Evolutionary conservation across 495 filamentous ascomycete species (phyloP).

Genomic region (Podospora fimiseda): DNA sequence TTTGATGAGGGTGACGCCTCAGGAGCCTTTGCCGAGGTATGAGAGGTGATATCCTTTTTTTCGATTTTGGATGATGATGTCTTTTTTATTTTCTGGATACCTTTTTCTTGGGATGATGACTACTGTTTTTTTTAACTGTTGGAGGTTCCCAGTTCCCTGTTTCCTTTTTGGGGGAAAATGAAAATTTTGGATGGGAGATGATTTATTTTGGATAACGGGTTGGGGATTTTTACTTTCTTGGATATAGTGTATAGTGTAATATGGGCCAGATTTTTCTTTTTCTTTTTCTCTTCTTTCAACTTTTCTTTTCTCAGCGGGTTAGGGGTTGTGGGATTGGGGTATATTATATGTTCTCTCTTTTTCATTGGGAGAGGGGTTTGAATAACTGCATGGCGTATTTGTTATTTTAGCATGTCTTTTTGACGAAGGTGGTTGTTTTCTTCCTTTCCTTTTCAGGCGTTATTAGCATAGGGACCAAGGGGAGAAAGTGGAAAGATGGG

Average conservation of each 20-base stretch:
- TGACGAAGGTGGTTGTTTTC: too few species aligned
- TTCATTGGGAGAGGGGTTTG: too few species aligned
- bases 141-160: neutral
- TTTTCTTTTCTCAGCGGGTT: neutral
- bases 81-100: neutral
- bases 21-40: constrained; percentile 38
- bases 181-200: too few species aligned
- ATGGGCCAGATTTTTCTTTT: too few species aligned
- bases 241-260: constrained; percentile 13
- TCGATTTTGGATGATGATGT: neutral
- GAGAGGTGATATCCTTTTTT: constrained; percentile 12
- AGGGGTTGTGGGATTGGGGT: too few species aligned
- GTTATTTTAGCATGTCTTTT: too few species aligned
- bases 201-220: neutral
- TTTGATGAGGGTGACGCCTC: too few species aligned
- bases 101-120: neutral
- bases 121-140: neutral
- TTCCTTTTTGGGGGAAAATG: neutral
- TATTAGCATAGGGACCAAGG: too few species aligned
- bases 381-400: too few species aligned
- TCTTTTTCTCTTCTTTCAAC: neutral
- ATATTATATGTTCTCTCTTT: too few species aligned
- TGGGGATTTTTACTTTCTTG: neutral
- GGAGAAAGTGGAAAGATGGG: too few species aligned
- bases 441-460: too few species aligned